Evolutionary conservation across 1,139 yeast species (phyloP).

Genomic region (Blastobotrys ciferrii): DNA sequence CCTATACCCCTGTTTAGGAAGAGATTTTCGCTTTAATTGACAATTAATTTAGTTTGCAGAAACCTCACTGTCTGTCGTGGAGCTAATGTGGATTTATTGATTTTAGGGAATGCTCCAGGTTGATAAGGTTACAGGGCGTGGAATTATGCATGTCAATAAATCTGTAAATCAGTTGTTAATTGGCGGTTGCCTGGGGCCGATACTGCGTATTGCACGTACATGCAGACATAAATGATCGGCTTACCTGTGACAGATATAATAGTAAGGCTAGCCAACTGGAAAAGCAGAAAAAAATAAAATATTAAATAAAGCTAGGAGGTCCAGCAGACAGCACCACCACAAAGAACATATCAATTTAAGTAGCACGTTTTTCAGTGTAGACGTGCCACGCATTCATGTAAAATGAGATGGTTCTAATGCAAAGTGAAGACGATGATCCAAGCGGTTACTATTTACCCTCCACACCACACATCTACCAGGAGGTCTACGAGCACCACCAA

Average conservation of each 20-base stretch:
- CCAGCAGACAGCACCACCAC: too few species aligned
- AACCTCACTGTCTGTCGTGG: too few species aligned
- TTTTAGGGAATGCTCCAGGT: too few species aligned
- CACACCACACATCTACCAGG: slow-evolving; percentile 5
- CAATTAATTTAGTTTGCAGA: too few species aligned
- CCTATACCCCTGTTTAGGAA: too few species aligned
- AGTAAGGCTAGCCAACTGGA: background rate
- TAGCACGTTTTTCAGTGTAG: background rate
- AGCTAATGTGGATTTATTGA: too few species aligned
- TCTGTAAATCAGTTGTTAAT: too few species aligned
- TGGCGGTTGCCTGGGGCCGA: too few species aligned
- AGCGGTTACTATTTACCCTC: background rate
- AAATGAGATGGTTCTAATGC: background rate
- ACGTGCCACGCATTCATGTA: background rate
- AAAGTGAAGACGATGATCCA: background rate
- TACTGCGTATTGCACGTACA: background rate
- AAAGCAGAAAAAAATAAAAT: background rate
- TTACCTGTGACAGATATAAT: background rate
- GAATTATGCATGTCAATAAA: background rate
- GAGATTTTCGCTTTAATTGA: background rate
- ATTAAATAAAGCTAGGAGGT: too few species aligned
- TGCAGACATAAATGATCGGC: background rate
- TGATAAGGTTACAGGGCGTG: background rate
- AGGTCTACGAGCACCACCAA: slow-evolving; percentile 7
- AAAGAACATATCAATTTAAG: too few species aligned